Evolutionary conservation across 1,284 basidiomycete genomes (phyloP).

Genomic region (Malassezia cuniculi): DNA sequence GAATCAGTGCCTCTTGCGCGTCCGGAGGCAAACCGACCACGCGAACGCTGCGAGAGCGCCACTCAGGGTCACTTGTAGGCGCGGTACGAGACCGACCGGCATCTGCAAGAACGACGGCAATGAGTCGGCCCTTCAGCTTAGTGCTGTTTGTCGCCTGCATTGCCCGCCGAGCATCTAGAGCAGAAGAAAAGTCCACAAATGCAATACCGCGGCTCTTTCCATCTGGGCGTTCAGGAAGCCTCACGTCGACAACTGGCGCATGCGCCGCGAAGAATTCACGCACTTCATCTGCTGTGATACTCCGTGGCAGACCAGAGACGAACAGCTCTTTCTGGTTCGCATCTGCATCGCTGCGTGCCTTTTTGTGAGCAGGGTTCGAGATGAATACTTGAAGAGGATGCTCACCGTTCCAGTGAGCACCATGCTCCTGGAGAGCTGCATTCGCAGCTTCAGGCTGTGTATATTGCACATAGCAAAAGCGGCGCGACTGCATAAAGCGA

Average conservation of each 20-base stretch:
- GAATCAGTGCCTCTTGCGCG: conserved; percentile 42
- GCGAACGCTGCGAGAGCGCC: conserved; percentile 17
- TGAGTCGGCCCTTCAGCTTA: conserved; percentile 25
- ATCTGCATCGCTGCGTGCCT: conserved; percentile 71
- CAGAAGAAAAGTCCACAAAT: conserved; percentile 69
- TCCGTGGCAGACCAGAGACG: conserved; percentile 67
- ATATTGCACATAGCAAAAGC: conserved; percentile 91
- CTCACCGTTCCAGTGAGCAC: conserved; percentile 54
- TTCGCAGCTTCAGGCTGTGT: conserved; percentile 63
- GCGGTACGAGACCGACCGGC: background rate
- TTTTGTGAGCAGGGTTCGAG: conserved; percentile 77
- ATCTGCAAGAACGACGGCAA: conserved; percentile 27
- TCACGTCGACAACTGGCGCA: conserved; percentile 66
- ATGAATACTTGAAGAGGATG: conserved; percentile 65
- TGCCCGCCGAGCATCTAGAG: conserved; percentile 34
- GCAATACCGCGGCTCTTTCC: conserved; percentile 72
- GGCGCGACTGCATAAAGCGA: conserved; percentile 73
- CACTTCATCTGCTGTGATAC: conserved; percentile 60
- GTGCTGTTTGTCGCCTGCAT: conserved; percentile 31
- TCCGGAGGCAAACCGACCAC: conserved; percentile 27
- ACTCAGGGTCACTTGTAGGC: conserved; percentile 1
- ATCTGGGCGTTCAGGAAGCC: conserved; percentile 61
- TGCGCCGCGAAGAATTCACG: conserved; percentile 58
- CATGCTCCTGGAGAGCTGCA: conserved; percentile 64
- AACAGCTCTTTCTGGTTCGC: conserved; percentile 69